Conservation (phyloP, 306 rosid species). For the Cyamopsis tetragonoloba region DNA sequence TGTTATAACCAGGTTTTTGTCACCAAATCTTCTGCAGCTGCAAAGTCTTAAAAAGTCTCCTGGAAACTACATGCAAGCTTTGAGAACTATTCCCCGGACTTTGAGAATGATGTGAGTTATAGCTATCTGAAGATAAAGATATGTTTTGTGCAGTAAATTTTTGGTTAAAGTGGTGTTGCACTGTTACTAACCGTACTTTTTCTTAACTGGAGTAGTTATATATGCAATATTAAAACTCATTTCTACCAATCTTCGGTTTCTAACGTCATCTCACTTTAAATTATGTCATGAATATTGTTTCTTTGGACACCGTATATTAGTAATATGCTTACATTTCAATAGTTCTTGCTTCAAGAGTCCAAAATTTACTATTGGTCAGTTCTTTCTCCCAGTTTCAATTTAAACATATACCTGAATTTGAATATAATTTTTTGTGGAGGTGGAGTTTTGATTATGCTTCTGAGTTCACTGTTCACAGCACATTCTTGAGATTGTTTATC, state of each 20-base stretch:
- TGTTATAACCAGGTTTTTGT: constrained; percentile 13
- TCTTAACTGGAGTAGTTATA: neutral
- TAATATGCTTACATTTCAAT: neutral
- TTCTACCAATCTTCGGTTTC: neutral
- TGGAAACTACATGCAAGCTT: constrained; percentile 80
- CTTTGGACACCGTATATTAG: neutral
- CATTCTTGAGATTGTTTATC: neutral
- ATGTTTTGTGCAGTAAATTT: constrained; percentile 10
- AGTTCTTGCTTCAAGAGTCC: constrained; percentile 13
- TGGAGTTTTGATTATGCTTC: neutral
- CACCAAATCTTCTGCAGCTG: constrained; percentile 51
- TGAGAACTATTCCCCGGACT: constrained; percentile 88
- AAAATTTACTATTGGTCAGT: neutral
- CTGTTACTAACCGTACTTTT: neutral
- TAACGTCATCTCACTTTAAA: neutral
- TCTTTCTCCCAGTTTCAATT: constrained; percentile 13
- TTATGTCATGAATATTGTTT: neutral
- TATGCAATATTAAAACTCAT: neutral
- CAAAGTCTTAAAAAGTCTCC: constrained; percentile 78
- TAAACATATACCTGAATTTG: neutral
- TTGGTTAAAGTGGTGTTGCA: neutral
- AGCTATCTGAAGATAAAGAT: constrained; percentile 1
- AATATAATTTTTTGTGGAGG: neutral
- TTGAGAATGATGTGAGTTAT: constrained; percentile 91
- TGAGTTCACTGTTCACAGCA: neutral